Percentiles rank a stretch among this genome's conserved stretches.
Evolutionary conservation across 495 filamentous ascomycete species (phyloP).

Genomic region (Penicillium turbatum): DNA sequence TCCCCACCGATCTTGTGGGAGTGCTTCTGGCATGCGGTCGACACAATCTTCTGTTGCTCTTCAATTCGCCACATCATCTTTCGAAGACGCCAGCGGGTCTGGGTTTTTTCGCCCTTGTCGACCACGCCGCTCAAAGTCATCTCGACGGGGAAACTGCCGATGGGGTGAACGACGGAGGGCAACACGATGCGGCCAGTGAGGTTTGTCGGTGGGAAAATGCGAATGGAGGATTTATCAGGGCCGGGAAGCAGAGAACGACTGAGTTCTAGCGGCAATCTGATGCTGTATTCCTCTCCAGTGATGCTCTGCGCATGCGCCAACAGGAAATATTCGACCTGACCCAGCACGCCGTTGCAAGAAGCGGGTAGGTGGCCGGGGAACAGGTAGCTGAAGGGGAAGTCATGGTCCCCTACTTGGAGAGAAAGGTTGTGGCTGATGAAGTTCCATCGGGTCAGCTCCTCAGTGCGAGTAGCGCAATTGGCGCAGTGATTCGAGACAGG

Average conservation of each 20-base stretch:
- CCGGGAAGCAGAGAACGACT: conserved; percentile 74
- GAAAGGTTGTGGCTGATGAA: conserved; percentile 65
- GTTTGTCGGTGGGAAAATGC: conserved; percentile 94
- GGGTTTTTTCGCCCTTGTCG: conserved; percentile 55
- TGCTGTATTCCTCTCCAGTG: conserved; percentile 59
- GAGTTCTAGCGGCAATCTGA: conserved; percentile 61
- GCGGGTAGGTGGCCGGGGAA: conserved; percentile 84
- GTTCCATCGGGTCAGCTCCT: conserved; percentile 71
- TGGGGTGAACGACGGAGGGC: conserved; percentile 79
- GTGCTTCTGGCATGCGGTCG: conserved; percentile 78
- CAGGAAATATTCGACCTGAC: conserved; percentile 74
- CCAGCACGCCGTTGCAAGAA: conserved; percentile 67
- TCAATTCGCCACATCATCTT: conserved; percentile 92
- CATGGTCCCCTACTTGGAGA: conserved; percentile 62
- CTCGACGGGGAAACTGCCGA: conserved; percentile 73
- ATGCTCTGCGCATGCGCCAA: conserved; percentile 60
- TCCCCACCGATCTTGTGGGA: conserved; percentile 63
- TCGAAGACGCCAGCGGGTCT: conserved; percentile 80
- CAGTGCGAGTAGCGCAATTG: conserved; percentile 65
- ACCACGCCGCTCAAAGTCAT: conserved; percentile 78
- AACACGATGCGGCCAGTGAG: conserved; percentile 78
- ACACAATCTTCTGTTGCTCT: conserved; percentile 73
- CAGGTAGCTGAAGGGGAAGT: conserved; percentile 88
- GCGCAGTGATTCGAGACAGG: conserved; percentile 74
- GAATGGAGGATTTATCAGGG: conserved; percentile 69